These are phyloP conservation scores for Aaosphaeria pasadenensis DNA, from an alignment of 2,329 filamentous ascomycete species.

Conservation along the genomic window DNA sequence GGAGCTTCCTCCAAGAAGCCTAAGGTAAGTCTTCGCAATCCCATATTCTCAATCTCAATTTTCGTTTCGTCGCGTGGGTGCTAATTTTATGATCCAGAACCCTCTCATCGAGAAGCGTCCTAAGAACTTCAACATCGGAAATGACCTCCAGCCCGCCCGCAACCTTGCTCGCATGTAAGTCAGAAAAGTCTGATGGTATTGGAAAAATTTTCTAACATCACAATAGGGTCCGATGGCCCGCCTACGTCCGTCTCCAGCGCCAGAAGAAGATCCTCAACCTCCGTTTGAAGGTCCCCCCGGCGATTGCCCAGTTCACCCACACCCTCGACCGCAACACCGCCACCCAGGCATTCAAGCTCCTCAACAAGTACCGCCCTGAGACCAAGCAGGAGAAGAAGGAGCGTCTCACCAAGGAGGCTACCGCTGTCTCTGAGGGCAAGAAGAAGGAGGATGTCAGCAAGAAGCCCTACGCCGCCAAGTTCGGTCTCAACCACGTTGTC, in stretches of 20 bases:
- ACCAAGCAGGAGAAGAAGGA: slow-evolving; percentile 99
- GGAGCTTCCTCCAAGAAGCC: slow-evolving; percentile 93
- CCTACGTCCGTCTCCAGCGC: slow-evolving; percentile 94
- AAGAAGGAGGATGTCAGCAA: slow-evolving; percentile 99
- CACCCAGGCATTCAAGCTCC: slow-evolving; percentile 95
- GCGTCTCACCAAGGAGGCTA: slow-evolving; percentile 96
- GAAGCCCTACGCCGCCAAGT: slow-evolving; percentile 99
- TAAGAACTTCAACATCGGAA: slow-evolving; percentile 97
- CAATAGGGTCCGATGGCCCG: slow-evolving; percentile 78
- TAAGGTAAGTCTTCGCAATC: slow-evolving; percentile 68
- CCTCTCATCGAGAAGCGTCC: slow-evolving; percentile 98
- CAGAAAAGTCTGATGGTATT: too few species aligned
- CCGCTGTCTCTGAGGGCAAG: slow-evolving; percentile 96
- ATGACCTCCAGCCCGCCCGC: slow-evolving; percentile 62
- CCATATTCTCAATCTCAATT: neutral
- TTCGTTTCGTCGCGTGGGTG: neutral
- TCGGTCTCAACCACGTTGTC: slow-evolving; percentile 96
- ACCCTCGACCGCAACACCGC: slow-evolving; percentile 70
- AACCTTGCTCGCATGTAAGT: slow-evolving; percentile 68
- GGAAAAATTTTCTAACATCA: too few species aligned
- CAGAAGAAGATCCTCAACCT: slow-evolving; percentile 95
- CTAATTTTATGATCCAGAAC: slow-evolving; percentile 61
- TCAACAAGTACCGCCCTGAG: slow-evolving; percentile 99
- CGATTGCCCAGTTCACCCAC: slow-evolving; percentile 96
- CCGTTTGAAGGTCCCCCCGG: slow-evolving; percentile 96